Evolutionary conservation across 495 filamentous ascomycete genomes (phyloP), one percentile per base, ranked within the genome.

Genomic region (Neurospora sp.): DNA sequence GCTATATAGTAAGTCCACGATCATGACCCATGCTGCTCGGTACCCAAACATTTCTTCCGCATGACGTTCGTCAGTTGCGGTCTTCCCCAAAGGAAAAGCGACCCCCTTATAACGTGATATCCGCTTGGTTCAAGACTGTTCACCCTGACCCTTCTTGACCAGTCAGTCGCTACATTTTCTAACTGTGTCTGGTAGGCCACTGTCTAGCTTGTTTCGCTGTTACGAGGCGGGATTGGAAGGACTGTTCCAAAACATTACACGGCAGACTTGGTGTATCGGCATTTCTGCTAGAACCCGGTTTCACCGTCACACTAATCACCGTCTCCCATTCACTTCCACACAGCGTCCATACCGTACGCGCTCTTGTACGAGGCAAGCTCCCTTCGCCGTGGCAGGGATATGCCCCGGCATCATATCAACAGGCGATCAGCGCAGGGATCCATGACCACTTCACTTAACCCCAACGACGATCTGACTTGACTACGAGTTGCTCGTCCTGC

Each of bases 381-480:
- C 72, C 53, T 65, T 65, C 53, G 53, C 53, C 53, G 53, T 65
- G 73, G 71, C 68, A 77, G 70, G 42, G 69, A 65, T 65, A 65
- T 65, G 72, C 69, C 70, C 44, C 27, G 20, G 72, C 70, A 42
- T 53, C 53, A 72, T 65, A 65, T 65, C 53, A 65, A 65, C 53
- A 65, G 72, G 70, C 70, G 76, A 77, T 79, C 76, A 65, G 59
- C 76, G 40, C 74, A 76, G 73, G 76, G 79, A 74, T 75, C 71
- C 53, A 65, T 65, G 53, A 65, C 53, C 53, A 65, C 53, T 18
- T 35, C 53, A 35, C 53, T 65, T 65, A 65, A 40, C 37, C 79
- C 70, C 75, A 76, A 75, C 76, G 70, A 61, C 72, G 75, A 78
- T 76, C 76, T 69, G 74, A 74, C 27, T 75, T 69, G 59, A 76